Conservation (phyloP, 164 flowering plant species). For the Chimonanthus praecox region DNA sequence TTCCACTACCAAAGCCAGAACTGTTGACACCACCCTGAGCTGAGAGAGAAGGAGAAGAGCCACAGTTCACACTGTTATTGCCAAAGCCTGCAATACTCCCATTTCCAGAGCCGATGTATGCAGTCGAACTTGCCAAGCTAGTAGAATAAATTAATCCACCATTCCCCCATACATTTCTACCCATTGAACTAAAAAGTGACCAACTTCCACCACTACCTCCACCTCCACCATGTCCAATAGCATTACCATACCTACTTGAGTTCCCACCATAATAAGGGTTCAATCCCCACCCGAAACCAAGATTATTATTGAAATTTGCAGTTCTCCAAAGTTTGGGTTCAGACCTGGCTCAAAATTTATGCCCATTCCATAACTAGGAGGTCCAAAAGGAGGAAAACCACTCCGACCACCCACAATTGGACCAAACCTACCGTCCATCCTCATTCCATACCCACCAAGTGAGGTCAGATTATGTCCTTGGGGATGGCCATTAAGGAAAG, state of each 20-base stretch:
- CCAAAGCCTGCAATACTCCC: conserved; percentile 48
- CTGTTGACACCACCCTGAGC: conserved; percentile 43
- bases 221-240: conserved; percentile 52
- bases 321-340: conserved; percentile 37
- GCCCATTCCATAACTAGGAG: conserved; percentile 45
- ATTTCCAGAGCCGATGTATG: conserved; percentile 48
- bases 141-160: conserved; percentile 52
- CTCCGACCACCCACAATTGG: conserved; percentile 38
- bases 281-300: conserved; percentile 44
- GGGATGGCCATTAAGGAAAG: conserved; percentile 39
- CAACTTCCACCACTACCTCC: conserved; percentile 51
- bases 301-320: conserved; percentile 31
- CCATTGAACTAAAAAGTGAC: conserved; percentile 52
- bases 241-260: conserved; percentile 41
- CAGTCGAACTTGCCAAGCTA: conserved; percentile 40
- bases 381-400: conserved; percentile 43
- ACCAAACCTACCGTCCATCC: conserved; percentile 58
- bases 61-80: conserved; percentile 42
- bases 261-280: conserved; percentile 45
- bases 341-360: conserved; percentile 42
- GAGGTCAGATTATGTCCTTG: conserved; percentile 45
- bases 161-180: conserved; percentile 70
- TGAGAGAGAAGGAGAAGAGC: conserved; percentile 36
- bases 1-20: conserved; percentile 30
- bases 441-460: conserved; percentile 51